Conservation (phyloP, 2,329 filamentous ascomycete species). For the Paecilomyces sp. region DNA sequence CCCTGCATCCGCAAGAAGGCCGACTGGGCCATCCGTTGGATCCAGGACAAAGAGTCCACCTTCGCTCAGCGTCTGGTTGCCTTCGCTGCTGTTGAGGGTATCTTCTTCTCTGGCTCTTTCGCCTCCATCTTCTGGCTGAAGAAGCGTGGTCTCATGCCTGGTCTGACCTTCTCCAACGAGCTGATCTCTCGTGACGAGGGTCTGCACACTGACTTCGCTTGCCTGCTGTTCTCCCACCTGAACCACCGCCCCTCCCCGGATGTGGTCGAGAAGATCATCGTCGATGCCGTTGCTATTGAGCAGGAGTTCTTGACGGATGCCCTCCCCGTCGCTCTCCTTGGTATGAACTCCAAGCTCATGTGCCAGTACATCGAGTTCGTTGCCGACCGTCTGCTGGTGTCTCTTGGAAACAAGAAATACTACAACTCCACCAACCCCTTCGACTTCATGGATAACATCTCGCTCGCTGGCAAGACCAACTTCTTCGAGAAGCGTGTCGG, state of each 20-base stretch:
- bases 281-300: constrained; percentile 88
- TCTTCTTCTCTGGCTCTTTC: constrained; percentile 99
- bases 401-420: constrained; percentile 88
- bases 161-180: constrained; percentile 98
- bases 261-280: constrained; percentile 79
- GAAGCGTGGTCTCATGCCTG: constrained; percentile 99
- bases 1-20: constrained; percentile 98
- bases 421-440: constrained; percentile 95
- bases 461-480: constrained; percentile 97
- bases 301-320: constrained; percentile 97
- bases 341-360: constrained; percentile 97
- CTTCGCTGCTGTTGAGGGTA: constrained; percentile 96
- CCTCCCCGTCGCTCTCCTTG: constrained; percentile 82
- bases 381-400: constrained; percentile 85
- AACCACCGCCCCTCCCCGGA: constrained; percentile 82
- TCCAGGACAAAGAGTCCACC: constrained; percentile 83
- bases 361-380: constrained; percentile 99
- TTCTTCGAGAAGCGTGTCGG: constrained; percentile 99
- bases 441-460: constrained; percentile 99
- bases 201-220: constrained; percentile 98
- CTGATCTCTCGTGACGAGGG: constrained; percentile 99
- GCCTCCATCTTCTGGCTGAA: constrained; percentile 99
- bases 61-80: constrained; percentile 94
- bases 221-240: constrained; percentile 93
- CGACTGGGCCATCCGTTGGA: constrained; percentile 95